These are phyloP conservation scores for Paecilomyces niveus DNA, from an alignment of 2,329 filamentous ascomycete species.

Conservation along the genomic window DNA sequence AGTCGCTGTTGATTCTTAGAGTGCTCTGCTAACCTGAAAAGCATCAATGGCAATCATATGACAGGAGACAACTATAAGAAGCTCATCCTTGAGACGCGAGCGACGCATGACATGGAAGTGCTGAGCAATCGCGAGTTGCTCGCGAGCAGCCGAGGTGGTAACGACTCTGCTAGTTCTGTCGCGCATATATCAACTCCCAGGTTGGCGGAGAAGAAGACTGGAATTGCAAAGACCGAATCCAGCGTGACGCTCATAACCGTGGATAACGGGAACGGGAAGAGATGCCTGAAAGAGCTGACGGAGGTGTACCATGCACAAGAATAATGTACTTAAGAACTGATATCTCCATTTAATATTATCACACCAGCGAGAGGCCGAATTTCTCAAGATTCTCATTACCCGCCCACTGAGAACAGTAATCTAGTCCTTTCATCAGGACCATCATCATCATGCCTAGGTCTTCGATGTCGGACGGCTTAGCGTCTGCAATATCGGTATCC, in stretches of 20 bases:
- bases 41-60: neutral
- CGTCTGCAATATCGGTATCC: slow-evolving; percentile 3
- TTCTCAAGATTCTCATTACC: neutral
- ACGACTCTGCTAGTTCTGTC: neutral
- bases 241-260: neutral
- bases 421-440: slow-evolving; percentile 6
- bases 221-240: neutral
- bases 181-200: neutral
- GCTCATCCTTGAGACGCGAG: neutral
- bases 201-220: neutral
- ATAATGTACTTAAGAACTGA: neutral
- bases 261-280: neutral
- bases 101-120: neutral
- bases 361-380: neutral
- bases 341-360: neutral
- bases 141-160: neutral
- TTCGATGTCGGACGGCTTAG: slow-evolving; percentile 3
- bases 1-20: neutral
- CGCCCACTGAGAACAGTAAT: slow-evolving; percentile 4
- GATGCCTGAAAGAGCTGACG: neutral
- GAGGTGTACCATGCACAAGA: neutral
- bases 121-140: neutral
- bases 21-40: neutral
- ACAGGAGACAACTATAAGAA: neutral
- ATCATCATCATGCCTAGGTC: slow-evolving; percentile 9